phyloP scores from a whole-genome alignment of 2,329 filamentous ascomycete genomes.

The Lithohypha guttulata region DNA sequence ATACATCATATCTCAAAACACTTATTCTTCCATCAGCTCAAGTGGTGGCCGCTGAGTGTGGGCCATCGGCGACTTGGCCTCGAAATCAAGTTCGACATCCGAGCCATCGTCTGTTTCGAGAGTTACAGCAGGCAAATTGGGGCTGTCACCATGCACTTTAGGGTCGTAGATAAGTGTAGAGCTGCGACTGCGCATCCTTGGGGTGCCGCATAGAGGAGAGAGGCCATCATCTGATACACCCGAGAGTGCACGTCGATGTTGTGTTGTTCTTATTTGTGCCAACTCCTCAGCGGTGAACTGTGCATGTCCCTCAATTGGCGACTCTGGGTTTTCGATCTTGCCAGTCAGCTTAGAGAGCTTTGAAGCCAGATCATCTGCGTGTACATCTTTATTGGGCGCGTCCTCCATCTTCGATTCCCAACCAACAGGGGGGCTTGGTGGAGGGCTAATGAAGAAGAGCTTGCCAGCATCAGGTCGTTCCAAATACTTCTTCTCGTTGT shows the following conservation, averaged over 20 bases:
- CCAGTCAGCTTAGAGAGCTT: constrained; percentile 46
- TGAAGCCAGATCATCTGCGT: constrained; percentile 49
- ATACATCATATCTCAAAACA: no score
- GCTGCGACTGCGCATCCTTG: constrained; percentile 38
- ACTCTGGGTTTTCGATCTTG: constrained; percentile 15
- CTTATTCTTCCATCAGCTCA: constrained; percentile 45
- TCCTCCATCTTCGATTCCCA: constrained; percentile 55
- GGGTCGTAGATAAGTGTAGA: constrained; percentile 54
- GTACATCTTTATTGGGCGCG: constrained; percentile 55
- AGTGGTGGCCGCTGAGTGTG: constrained; percentile 47
- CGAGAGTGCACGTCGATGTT: constrained; percentile 8
- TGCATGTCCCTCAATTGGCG: constrained; percentile 10
- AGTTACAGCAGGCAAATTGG: constrained; percentile 50
- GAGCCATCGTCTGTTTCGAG: constrained; percentile 47
- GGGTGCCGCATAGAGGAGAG: constrained; percentile 20
- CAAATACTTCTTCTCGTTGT: constrained; percentile 36
- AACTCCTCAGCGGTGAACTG: constrained; percentile 18
- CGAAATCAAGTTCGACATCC: constrained; percentile 35
- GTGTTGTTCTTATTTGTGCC: constrained; percentile 11
- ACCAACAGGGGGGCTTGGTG: constrained; percentile 52
- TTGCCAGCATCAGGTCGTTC: constrained; percentile 48
- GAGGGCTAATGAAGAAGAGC: constrained; percentile 56
- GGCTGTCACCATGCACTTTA: constrained; percentile 49
- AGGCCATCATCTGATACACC: constrained; percentile 13
- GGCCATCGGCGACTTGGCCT: constrained; percentile 34